phyloP scores from a whole-genome alignment of 2,329 filamentous ascomycete genomes.

The Colletotrichum lini region DNA sequence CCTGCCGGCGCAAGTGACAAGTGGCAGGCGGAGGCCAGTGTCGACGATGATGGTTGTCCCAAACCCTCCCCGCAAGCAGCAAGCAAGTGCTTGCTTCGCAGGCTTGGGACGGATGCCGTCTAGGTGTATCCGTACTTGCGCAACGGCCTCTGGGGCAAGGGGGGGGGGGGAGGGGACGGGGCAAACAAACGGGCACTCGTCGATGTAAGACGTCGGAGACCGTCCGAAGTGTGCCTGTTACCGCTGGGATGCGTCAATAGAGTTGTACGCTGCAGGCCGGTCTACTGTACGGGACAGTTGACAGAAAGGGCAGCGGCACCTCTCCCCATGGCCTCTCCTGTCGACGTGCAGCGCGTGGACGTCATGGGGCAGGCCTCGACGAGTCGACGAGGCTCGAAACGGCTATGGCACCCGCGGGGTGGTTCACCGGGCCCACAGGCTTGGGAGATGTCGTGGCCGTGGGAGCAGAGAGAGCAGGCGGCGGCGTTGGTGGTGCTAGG shows the following conservation, averaged over 20 bases:
- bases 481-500: conserved; percentile 3
- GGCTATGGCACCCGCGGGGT: conserved; percentile 20
- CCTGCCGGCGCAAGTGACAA: conserved; percentile 29
- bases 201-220: conserved; percentile 29
- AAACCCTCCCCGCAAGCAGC: conserved; percentile 24
- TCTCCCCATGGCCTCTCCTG: too few relatives aligned
- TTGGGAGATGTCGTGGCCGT: conserved; percentile 29
- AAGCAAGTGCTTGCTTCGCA: neutral
- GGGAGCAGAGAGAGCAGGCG: conserved; percentile 25
- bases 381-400: conserved; percentile 21
- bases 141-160: conserved; percentile 11
- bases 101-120: conserved; percentile 1
- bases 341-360: neutral
- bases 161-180: neutral
- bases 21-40: conserved; percentile 33
- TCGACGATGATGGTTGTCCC: conserved; percentile 17
- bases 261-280: conserved; percentile 5
- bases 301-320: too few relatives aligned
- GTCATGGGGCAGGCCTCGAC: conserved; percentile 10
- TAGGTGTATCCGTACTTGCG: neutral
- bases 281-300: neutral
- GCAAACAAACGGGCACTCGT: conserved; percentile 10
- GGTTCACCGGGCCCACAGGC: conserved; percentile 29
- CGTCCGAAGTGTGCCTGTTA: conserved; percentile 27
- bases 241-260: conserved; percentile 14